Base-by-base conservation (phyloP, 495 filamentous ascomycete genomes). In the Penicillium egyptiacum region DNA sequence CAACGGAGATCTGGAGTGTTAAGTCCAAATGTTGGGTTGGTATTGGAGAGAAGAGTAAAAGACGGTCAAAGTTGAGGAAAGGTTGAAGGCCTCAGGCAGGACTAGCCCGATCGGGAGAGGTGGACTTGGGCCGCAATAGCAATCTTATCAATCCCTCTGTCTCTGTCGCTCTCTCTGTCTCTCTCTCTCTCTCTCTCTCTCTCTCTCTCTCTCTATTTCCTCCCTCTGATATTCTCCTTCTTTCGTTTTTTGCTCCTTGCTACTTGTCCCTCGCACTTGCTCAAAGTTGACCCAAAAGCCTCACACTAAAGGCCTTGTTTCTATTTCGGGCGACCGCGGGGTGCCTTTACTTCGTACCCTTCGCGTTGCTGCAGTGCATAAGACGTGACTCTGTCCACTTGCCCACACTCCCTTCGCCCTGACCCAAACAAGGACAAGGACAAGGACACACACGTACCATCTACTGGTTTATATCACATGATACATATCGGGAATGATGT, bases 81-180 rank as follows among this genome's bases (percentile, higher is more conserved):
- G 20, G 25, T 20, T 33, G 41, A 37, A 37, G 51, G 59, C 62
- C 64, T 67, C 56, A 65, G 64, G 64, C 64, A 60, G 31, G 42
- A 54, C 56, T 62, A 62, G 43, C 56, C 64, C 20, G 42, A 53
- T 57, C 47, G 52, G 53, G 56, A 55, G 53, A 63, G 60, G 61
- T 64, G 53, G 53, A 66, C 58, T 64, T 68, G 65, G 65, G 65
- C 65, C 65, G 65, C 62, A 67, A 67, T 53, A 46, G 44, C 26
- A 53, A 53, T 56, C 51, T 58, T 61, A 50, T 62, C 42, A 47
- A 26, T 52, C 37, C 25, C 50, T 40, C 50, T 42, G 11, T 12
- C 31, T 35, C 31, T 35, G 11, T 35, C 3, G 11, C 33, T 35
- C 33, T 48, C 40, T 35, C n/a, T n/a, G n/a, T n/a, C 56, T 40